Percentiles rank a stretch among this genome's conserved stretches.
These are phyloP conservation scores for Clavispora vitiphila DNA, from an alignment of 805 yeast genomes.

Conservation along the genomic window DNA sequence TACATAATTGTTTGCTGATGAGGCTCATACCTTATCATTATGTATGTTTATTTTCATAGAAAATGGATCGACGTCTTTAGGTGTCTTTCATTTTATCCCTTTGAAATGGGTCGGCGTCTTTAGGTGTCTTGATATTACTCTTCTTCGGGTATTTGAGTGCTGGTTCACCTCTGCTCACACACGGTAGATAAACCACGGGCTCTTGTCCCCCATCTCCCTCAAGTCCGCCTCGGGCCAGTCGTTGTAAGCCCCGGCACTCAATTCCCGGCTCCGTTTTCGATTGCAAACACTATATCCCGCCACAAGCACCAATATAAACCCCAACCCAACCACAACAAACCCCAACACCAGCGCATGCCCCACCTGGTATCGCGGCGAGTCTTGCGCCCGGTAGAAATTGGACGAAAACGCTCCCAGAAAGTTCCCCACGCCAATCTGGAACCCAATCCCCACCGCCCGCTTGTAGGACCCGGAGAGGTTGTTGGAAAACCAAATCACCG, in stretches of 20 bases:
- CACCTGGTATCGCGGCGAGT: conserved; percentile 21
- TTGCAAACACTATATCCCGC: conserved; percentile 19
- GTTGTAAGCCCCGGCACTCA: conserved; percentile 24
- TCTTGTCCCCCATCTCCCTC: conserved; percentile 37
- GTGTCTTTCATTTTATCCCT: no score
- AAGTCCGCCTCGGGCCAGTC: conserved; percentile 22
- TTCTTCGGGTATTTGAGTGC: not conserved
- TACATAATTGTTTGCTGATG: no score
- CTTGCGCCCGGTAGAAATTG: conserved; percentile 26
- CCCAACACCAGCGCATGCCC: conserved; percentile 32
- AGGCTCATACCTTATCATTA: no score
- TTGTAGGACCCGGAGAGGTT: conserved; percentile 32
- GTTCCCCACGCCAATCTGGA: conserved; percentile 37
- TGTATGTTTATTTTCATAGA: no score
- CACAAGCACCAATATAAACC: conserved; percentile 15
- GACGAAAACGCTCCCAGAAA: conserved; percentile 33
- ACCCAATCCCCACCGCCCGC: conserved; percentile 35
- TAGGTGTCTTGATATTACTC: no score
- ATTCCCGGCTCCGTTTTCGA: conserved; percentile 10
- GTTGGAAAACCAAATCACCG: conserved; percentile 33
- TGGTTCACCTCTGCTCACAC: conserved; percentile 3
- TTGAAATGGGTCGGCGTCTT: no score
- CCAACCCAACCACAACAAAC: conserved; percentile 27
- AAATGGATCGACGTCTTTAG: no score
- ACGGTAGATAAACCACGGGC: conserved; percentile 33